Percentiles rank a stretch among this genome's conserved stretches.
Conservation (phyloP, 2,329 filamentous ascomycete genomes). For the Alternaria alternata region DNA sequence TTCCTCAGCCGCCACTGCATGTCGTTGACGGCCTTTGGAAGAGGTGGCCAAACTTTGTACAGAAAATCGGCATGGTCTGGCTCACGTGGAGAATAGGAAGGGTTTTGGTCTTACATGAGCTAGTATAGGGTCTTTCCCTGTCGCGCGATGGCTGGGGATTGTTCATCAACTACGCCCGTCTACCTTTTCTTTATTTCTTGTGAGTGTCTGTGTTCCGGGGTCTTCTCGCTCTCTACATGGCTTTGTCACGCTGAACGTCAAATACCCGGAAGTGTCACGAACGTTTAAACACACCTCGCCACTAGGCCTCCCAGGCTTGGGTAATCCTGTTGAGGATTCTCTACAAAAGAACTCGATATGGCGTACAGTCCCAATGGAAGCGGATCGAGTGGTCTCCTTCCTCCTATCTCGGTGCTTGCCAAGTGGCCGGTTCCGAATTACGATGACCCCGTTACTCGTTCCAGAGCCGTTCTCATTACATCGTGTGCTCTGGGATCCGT, state of each 20-base stretch:
- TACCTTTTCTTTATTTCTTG: not conserved
- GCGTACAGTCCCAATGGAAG: conserved; percentile 3
- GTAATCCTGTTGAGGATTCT: not conserved
- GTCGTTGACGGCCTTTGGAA: not conserved
- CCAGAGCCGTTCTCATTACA: conserved; percentile 14
- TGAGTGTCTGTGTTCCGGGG: too few relatives aligned
- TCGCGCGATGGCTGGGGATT: not conserved
- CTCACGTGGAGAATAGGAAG: not conserved
- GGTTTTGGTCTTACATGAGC: not conserved
- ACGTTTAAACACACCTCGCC: not conserved
- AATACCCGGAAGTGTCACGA: not conserved
- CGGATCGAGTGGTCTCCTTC: conserved; percentile 17
- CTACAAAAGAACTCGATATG: not conserved
- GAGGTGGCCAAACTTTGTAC: not conserved
- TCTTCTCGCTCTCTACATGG: too few relatives aligned
- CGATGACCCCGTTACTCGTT: conserved; percentile 15
- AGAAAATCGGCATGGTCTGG: not conserved
- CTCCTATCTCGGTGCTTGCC: conserved; percentile 19
- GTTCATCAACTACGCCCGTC: not conserved
- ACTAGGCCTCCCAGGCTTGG: too few relatives aligned
- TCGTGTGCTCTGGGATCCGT: conserved; percentile 18
- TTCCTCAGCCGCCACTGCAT: not conserved
- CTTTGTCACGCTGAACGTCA: not conserved
- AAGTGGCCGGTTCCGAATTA: conserved; percentile 28
- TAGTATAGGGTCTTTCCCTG: not conserved